Conservation (phyloP, 2,329 filamentous ascomycete species). For the Talaromyces sp. region DNA sequence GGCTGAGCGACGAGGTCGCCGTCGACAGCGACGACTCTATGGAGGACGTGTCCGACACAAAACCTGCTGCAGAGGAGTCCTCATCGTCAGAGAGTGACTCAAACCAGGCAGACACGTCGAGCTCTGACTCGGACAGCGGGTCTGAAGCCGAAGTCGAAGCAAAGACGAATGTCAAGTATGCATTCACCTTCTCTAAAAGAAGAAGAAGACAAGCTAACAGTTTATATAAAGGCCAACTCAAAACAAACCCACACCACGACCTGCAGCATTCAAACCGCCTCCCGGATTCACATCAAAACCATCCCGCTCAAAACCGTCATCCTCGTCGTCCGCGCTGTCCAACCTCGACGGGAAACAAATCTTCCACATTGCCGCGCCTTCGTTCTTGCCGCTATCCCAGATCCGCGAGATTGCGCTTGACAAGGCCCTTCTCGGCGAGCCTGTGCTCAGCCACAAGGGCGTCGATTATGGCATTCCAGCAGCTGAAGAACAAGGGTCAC, state of each 20-base stretch:
- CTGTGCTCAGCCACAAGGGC: slow-evolving; percentile 38
- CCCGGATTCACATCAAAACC: slow-evolving; percentile 37
- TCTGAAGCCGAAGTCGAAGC: slow-evolving; percentile 1
- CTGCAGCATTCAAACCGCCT: slow-evolving; percentile 35
- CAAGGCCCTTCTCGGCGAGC: slow-evolving; percentile 35
- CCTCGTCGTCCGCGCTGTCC: slow-evolving; percentile 28
- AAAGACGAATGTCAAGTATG: slow-evolving; percentile 12
- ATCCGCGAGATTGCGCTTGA: slow-evolving; percentile 41
- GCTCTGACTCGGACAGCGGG: slow-evolving; percentile 12
- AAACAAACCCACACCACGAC: not conserved
- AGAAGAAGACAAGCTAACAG: not conserved
- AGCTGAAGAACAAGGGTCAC: slow-evolving; percentile 17
- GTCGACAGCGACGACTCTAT: slow-evolving; percentile 22
- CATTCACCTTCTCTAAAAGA: not conserved
- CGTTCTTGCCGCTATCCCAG: slow-evolving; percentile 38
- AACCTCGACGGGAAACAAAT: slow-evolving; percentile 42
- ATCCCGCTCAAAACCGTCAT: slow-evolving; percentile 24
- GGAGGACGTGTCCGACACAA: slow-evolving; percentile 18
- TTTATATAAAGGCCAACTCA: not conserved
- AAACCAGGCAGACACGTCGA: not conserved
- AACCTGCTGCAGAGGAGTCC: slow-evolving; percentile 11
- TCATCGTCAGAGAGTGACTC: not conserved
- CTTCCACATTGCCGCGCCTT: slow-evolving; percentile 45
- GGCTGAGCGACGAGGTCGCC: slow-evolving; percentile 18
- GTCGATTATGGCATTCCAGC: slow-evolving; percentile 37